These are phyloP conservation scores for Dothidotthia symphoricarpi DNA, from an alignment of 2,329 filamentous ascomycete genomes.

Conservation along the genomic window DNA sequence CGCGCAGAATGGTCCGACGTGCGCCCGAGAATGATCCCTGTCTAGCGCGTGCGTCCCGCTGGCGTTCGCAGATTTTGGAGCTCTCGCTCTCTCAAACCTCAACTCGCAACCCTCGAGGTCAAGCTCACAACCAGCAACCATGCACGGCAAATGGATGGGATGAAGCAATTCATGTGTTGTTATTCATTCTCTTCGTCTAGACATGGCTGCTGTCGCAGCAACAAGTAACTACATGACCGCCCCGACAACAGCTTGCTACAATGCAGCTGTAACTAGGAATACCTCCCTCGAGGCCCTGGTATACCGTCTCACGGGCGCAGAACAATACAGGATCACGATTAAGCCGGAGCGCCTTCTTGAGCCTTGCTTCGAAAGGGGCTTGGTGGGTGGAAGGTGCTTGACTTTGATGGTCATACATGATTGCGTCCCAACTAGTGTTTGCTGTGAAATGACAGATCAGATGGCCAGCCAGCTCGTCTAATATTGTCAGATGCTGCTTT, in stretches of 20 bases:
- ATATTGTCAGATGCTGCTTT: too few species aligned
- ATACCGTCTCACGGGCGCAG: constrained; percentile 76
- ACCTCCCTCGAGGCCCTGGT: constrained; percentile 73
- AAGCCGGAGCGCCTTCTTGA: constrained; percentile 97
- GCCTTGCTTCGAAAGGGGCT: constrained; percentile 72
- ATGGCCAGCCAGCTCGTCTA: too few species aligned
- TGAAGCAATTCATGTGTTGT: constrained; percentile 10
- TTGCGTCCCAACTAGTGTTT: too few species aligned
- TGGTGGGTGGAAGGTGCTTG: constrained; percentile 90
- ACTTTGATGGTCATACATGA: constrained; percentile 87
- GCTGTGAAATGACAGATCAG: too few species aligned
- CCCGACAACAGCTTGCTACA: constrained; percentile 53
- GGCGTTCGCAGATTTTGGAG: constrained; percentile 21
- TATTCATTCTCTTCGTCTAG: constrained; percentile 6
- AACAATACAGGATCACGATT: constrained; percentile 77
- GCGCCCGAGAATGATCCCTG: constrained; percentile 13
- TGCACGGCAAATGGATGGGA: too few species aligned
- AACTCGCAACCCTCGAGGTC: too few species aligned
- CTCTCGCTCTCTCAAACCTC: background rate
- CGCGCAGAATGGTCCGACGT: constrained; percentile 5
- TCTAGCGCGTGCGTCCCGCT: constrained; percentile 20
- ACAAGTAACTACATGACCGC: constrained; percentile 36
- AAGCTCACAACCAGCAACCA: too few species aligned
- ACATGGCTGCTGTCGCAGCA: too few species aligned
- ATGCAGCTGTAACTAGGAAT: constrained; percentile 58